These are phyloP conservation scores for Candida odintsovae DNA, from an alignment of 805 yeast genomes.

Conservation along the genomic window DNA sequence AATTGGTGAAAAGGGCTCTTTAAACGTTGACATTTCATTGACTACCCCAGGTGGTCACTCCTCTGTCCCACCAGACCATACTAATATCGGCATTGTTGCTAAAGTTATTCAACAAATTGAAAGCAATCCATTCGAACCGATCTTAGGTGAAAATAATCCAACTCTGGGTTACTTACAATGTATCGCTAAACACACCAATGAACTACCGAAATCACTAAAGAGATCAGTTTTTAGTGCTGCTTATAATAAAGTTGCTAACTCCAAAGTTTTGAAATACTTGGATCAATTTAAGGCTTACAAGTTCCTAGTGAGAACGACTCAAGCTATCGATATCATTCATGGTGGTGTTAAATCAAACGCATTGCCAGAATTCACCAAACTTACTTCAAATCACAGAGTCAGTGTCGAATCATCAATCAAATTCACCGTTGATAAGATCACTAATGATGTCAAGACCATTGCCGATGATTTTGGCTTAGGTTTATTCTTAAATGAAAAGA, in stretches of 20 bases:
- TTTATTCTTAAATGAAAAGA: conserved; percentile 31
- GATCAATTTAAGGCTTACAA: conserved; percentile 39
- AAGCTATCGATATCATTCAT: conserved; percentile 42
- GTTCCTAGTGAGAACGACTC: conserved; percentile 23
- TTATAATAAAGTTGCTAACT: conserved; percentile 29
- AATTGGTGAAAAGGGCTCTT: conserved; percentile 58
- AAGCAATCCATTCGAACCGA: conserved; percentile 42
- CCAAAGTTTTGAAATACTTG: conserved; percentile 28
- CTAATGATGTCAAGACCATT: conserved; percentile 26
- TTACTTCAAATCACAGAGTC: conserved; percentile 45
- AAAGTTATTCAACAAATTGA: conserved; percentile 52
- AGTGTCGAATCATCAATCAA: conserved; percentile 38
- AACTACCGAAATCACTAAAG: conserved; percentile 21
- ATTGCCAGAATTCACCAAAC: conserved; percentile 50
- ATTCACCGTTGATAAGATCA: conserved; percentile 26
- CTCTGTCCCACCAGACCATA: conserved; percentile 66
- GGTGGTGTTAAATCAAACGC: conserved; percentile 8
- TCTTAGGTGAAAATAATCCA: conserved; percentile 48
- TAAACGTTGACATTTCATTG: conserved; percentile 45
- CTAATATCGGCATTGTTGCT: conserved; percentile 63
- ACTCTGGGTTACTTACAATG: conserved; percentile 51
- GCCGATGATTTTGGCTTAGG: conserved; percentile 36
- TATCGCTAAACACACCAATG: conserved; percentile 42
- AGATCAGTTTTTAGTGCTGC: conserved; percentile 30
- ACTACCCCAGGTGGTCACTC: conserved; percentile 71